Percentiles rank a stretch among this genome's conserved stretches.
Conservation (phyloP, 352 stramenopile species). For the Thraustochytrium sp. region DNA sequence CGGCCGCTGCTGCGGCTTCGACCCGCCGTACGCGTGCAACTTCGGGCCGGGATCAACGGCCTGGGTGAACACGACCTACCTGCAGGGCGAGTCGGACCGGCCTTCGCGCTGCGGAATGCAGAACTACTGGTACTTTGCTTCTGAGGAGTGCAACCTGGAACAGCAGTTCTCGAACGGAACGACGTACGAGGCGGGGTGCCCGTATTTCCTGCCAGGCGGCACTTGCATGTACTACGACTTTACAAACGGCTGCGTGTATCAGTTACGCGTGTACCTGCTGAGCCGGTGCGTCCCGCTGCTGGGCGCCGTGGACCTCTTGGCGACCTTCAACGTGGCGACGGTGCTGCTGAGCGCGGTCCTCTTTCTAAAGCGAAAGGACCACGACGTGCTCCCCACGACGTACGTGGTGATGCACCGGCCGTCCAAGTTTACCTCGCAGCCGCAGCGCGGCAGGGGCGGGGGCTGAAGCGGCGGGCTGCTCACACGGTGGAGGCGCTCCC, state of each 20-base stretch:
- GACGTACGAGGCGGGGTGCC: neutral
- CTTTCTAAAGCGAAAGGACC: conserved; percentile 24
- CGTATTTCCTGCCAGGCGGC: neutral
- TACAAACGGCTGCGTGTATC: neutral
- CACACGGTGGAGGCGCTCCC: too few relatives aligned
- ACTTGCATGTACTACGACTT: conserved; percentile 2
- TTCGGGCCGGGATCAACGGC: neutral
- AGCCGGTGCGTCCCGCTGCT: neutral
- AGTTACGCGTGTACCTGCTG: neutral
- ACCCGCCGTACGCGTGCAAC: conserved; percentile 12
- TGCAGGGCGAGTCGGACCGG: neutral
- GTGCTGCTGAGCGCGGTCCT: neutral
- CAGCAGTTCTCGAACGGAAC: neutral
- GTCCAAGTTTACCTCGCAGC: neutral
- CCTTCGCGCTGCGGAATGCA: neutral
- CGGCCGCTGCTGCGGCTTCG: conserved; percentile 22
- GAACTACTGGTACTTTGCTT: conserved; percentile 1
- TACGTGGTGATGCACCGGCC: neutral
- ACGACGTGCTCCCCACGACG: conserved; percentile 31
- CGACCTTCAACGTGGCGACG: neutral
- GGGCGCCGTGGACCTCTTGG: neutral
- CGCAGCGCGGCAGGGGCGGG: too few relatives aligned
- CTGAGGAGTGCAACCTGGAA: neutral
- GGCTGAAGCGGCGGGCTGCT: too few relatives aligned
- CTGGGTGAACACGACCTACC: neutral